Percentiles rank a stretch among this genome's conserved stretches.
Evolutionary conservation across 495 filamentous ascomycete species (phyloP).

Genomic region (Chlorociboria aeruginascens): DNA sequence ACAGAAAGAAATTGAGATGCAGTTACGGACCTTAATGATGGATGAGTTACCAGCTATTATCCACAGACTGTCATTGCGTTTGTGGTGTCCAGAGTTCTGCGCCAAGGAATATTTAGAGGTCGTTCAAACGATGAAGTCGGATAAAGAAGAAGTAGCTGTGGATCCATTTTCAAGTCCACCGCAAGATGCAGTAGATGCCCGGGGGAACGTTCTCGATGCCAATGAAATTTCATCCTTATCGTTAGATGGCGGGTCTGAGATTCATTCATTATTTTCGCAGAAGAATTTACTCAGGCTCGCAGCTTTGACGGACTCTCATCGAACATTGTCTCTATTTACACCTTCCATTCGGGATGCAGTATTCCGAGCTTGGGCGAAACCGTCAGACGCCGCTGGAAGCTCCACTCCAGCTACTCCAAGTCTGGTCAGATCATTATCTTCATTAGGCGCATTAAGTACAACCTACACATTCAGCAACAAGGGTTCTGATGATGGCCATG

Average conservation of each 20-base stretch:
- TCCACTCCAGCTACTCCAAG: slow-evolving; percentile 40
- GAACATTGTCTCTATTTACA: slow-evolving; percentile 79
- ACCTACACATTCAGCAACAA: slow-evolving; percentile 47
- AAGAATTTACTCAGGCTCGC: slow-evolving; percentile 74
- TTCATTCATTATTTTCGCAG: slow-evolving; percentile 77
- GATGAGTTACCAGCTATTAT: slow-evolving; percentile 95
- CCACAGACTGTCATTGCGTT: slow-evolving; percentile 74
- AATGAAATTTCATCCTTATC: slow-evolving; percentile 63
- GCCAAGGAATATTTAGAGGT: slow-evolving; percentile 43
- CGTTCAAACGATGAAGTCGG: slow-evolving; percentile 8
- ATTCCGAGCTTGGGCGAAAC: slow-evolving; percentile 82
- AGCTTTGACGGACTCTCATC: slow-evolving; percentile 67
- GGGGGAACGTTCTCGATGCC: slow-evolving; percentile 63
- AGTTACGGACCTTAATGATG: slow-evolving; percentile 87
- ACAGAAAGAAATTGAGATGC: slow-evolving; percentile 92
- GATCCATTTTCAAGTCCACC: slow-evolving; percentile 76
- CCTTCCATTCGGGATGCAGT: slow-evolving; percentile 72
- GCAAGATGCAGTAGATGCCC: slow-evolving; percentile 61
- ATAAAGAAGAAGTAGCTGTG: slow-evolving; percentile 31
- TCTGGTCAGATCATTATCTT: slow-evolving; percentile 49
- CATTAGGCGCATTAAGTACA: slow-evolving; percentile 44
- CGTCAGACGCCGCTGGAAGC: slow-evolving; percentile 50
- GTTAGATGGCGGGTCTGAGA: slow-evolving; percentile 61
- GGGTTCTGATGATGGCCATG: slow-evolving; percentile 34
- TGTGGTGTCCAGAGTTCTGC: slow-evolving; percentile 84